These are phyloP conservation scores for Verticillium zaregamsianum DNA, from an alignment of 2,329 filamentous ascomycete genomes.

Conservation along the genomic window DNA sequence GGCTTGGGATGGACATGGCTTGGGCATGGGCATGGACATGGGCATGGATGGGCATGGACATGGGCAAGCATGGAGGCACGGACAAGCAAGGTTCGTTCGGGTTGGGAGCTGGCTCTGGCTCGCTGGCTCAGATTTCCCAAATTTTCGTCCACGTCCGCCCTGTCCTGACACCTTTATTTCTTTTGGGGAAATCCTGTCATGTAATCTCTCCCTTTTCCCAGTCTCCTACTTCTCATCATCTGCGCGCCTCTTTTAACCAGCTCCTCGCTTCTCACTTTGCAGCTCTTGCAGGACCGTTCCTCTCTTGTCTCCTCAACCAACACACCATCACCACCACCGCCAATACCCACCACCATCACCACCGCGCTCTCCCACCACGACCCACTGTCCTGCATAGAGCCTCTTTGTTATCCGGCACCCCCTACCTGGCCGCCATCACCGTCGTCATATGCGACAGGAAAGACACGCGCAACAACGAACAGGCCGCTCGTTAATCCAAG, in stretches of 20 bases:
- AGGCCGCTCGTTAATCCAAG: conserved; percentile 6
- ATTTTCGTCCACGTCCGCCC: not conserved
- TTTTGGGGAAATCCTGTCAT: not conserved
- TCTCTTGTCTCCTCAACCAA: not conserved
- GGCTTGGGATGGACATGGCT: conserved; percentile 6
- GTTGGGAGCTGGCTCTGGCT: not conserved
- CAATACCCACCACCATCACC: not conserved
- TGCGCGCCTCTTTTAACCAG: not conserved
- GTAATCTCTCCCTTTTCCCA: not conserved
- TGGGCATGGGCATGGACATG: conserved; percentile 8
- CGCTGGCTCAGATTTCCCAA: not conserved
- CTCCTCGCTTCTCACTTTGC: not conserved
- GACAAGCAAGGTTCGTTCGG: conserved; percentile 7
- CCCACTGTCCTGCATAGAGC: not conserved
- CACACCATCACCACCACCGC: not conserved
- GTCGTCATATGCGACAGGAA: conserved; percentile 2
- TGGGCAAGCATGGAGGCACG: conserved; percentile 3
- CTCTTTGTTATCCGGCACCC: not conserved
- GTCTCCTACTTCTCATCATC: not conserved
- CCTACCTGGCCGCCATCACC: not conserved
- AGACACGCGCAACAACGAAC: not conserved
- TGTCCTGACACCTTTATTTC: conserved; percentile 1
- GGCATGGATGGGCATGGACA: conserved; percentile 4
- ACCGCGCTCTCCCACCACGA: not conserved
- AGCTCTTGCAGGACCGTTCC: not conserved